Evolutionary conservation across 768 basidiomycete genomes (phyloP).

Genomic region (Auriscalpium microsporum): DNA sequence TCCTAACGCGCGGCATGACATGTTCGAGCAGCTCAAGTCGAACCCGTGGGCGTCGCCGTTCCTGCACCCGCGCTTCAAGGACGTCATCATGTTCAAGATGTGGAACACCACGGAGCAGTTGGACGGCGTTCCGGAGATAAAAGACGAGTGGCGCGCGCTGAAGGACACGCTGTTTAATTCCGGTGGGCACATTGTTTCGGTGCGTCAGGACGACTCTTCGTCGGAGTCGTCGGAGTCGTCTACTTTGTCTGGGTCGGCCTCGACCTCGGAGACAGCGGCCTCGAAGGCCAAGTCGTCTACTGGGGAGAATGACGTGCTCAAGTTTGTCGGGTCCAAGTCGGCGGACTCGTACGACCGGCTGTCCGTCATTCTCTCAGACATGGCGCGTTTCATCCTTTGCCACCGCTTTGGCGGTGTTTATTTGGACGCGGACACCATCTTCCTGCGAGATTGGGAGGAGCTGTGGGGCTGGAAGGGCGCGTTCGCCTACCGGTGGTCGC

Average conservation of each 20-base stretch:
- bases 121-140: constrained; percentile 83
- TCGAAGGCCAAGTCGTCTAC: constrained; percentile 8
- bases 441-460: constrained; percentile 97
- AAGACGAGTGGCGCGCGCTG: constrained; percentile 80
- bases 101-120: constrained; percentile 99
- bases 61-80: constrained; percentile 85
- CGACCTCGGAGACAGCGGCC: constrained; percentile 8
- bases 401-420: constrained; percentile 96
- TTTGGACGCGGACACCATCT: constrained; percentile 92
- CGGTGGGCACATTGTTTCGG: constrained; percentile 65
- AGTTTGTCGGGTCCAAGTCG: constrained; percentile 85
- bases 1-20: constrained; percentile 68
- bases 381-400: constrained; percentile 96
- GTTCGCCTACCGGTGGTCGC: constrained; percentile 95
- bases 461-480: constrained; percentile 96
- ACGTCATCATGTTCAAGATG: constrained; percentile 88
- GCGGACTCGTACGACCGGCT: constrained; percentile 82
- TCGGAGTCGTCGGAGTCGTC: constrained; percentile 20
- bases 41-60: constrained; percentile 97
- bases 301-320: constrained; percentile 47
- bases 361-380: constrained; percentile 90
- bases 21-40: constrained; percentile 71
- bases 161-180: constrained; percentile 80
- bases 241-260: constrained; percentile 12
- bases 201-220: constrained; percentile 35